Base-by-base conservation (phyloP, 306 rosid genomes). In the Trifolium subterraneum region DNA sequence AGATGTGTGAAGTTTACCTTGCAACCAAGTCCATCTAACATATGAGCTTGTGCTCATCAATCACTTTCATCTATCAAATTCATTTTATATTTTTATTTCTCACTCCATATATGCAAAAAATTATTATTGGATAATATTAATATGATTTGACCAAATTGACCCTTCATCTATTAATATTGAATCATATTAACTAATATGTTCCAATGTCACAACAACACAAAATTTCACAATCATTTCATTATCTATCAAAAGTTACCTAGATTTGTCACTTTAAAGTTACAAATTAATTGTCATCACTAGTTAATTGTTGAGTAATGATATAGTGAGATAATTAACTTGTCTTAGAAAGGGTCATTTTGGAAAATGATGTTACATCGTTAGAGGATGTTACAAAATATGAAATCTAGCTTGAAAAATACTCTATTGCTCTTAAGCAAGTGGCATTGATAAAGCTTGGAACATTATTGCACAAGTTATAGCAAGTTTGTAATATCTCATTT, bases 1-100 rank as follows among this genome's bases (percentile, higher is more conserved):
- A 66, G 93, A 90, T 76, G 86, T 69, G 70, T 88, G 93, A 86
- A 56, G 83, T 70, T 79, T 82, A 83, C 93, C 58, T 65, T 5
- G 35, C 85, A 89, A 80, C 89, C 45, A 44, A 76, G 72, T 51
- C 71, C 58, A 76, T 48, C 70, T 22, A 38, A 11, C 44, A 70
- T 54, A 10, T 39, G 45, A 14, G 7, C 58, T 64, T 22, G 77
- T 72, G 60, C 56, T 73, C 8, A 27, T 38, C 83, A 13, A 59
- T 84, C 75, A 51, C 75, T 84, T 86, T 81, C 75, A 69, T 52
- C 23, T 15, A 13, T 45, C 36, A 56, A 23, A 56, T 70, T 10
- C 9, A 63, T 44, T 62, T 52, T 22, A 3, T 72, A 8, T 73
- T 75, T 75, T 35, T 50, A 19, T 33, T 68, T 60, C 70, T n/a